These are phyloP conservation scores for Colletotrichum sp. DNA, from an alignment of 2,329 filamentous ascomycete species.

Conservation along the genomic window DNA sequence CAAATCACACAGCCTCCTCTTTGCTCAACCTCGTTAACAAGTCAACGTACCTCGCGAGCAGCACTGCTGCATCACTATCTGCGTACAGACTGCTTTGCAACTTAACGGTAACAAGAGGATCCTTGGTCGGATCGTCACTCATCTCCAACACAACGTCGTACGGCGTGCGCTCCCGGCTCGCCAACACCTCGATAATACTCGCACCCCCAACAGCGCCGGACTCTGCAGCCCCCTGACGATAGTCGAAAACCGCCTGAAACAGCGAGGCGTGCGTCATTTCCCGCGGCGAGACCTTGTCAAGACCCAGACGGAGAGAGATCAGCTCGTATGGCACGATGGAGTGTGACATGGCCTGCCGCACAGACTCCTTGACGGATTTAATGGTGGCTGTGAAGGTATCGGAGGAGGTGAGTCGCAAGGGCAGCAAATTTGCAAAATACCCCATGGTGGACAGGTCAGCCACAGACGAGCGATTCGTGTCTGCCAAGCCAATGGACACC, in stretches of 20 bases:
- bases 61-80: not conserved
- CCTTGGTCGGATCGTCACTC: not conserved
- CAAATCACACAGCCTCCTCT: not conserved
- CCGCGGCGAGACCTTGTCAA: not conserved
- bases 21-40: not conserved
- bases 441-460: conserved; percentile 43
- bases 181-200: not conserved
- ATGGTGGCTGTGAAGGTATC: conserved; percentile 26
- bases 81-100: not conserved
- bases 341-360: conserved; percentile 41
- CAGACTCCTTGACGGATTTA: conserved; percentile 24
- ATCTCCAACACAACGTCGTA: not conserved
- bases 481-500: conserved; percentile 51
- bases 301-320: conserved; percentile 44
- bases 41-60: not conserved
- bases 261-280: conserved; percentile 36
- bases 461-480: conserved; percentile 46
- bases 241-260: conserved; percentile 50
- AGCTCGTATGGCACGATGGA: conserved; percentile 54
- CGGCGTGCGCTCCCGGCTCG: not conserved
- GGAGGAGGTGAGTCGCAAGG: conserved; percentile 40
- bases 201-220: conserved; percentile 2
- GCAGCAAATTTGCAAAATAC: conserved; percentile 52
- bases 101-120: not conserved
- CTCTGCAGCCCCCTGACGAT: conserved; percentile 29